A percentile compares a stretch with the other conserved stretches of the same genome.
Conservation (phyloP, 441 rosid genomes). For the Eutrema salsugineum region DNA sequence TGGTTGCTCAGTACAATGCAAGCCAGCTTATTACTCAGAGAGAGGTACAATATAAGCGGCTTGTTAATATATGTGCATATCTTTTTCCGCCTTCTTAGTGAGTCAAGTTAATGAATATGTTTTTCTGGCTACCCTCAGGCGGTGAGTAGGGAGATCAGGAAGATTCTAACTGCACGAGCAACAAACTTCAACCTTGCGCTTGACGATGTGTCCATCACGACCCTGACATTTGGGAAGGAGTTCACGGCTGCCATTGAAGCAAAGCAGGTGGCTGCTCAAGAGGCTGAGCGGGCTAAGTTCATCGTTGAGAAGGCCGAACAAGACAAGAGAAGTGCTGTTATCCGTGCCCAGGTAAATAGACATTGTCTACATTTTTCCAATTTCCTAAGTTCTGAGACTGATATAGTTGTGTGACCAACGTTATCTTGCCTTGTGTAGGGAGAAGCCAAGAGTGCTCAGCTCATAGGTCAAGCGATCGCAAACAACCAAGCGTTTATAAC, state of each 20-base stretch:
- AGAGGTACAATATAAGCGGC: conserved; percentile 52
- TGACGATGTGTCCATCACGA: conserved; percentile 90
- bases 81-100: background rate
- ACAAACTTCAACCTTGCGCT: conserved; percentile 62
- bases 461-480: conserved; percentile 91
- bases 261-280: conserved; percentile 94
- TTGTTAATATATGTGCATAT: background rate
- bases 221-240: conserved; percentile 88
- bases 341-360: conserved; percentile 77
- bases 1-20: conserved; percentile 95
- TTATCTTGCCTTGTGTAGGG: conserved; percentile 45
- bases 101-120: background rate
- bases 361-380: background rate
- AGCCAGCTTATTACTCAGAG: conserved; percentile 94
- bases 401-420: background rate
- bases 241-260: conserved; percentile 93
- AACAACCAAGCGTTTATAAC: conserved; percentile 90
- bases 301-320: conserved; percentile 91
- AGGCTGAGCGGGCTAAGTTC: conserved; percentile 87
- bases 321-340: conserved; percentile 87
- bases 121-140: conserved; percentile 31
- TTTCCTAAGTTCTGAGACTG: background rate
- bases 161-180: conserved; percentile 81
- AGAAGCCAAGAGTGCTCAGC: conserved; percentile 92
- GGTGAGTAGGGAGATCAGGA: conserved; percentile 83